A percentile compares a stretch with the other conserved stretches of the same genome.
These are phyloP conservation scores for Bimuria novae-zelandiae DNA, from an alignment of 2,329 filamentous ascomycete genomes.

Conservation along the genomic window DNA sequence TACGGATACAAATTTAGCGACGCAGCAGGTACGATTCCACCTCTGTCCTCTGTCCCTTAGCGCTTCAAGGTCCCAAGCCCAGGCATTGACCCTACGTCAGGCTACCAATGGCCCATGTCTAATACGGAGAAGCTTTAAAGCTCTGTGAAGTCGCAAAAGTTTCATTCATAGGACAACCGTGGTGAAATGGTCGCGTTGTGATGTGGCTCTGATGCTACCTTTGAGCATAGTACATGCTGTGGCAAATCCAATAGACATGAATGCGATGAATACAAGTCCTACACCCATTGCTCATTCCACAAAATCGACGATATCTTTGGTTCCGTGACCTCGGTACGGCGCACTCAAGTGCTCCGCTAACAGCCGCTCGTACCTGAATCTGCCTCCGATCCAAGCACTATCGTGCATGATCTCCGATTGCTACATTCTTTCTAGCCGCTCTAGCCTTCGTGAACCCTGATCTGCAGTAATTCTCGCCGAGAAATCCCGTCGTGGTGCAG, in stretches of 20 bases:
- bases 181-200: constrained; percentile 4
- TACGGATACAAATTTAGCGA: constrained; percentile 99
- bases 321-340: not conserved
- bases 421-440: not conserved
- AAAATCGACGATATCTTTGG: too few species aligned
- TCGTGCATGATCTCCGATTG: constrained; percentile 4
- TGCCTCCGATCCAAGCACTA: not conserved
- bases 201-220: not conserved
- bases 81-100: constrained; percentile 29
- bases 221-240: not conserved
- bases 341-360: not conserved
- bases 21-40: constrained; percentile 66
- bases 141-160: constrained; percentile 22
- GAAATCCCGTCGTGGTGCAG: not conserved
- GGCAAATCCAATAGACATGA: constrained; percentile 8
- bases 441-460: constrained; percentile 1
- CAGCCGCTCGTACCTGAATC: constrained; percentile 2
- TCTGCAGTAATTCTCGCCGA: not conserved
- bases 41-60: constrained; percentile 11
- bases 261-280: constrained; percentile 11
- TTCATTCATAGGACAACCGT: constrained; percentile 16
- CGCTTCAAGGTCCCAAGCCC: not conserved
- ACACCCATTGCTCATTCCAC: not conserved
- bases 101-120: constrained; percentile 48
- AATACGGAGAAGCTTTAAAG: constrained; percentile 42